Evolutionary conservation across 768 basidiomycete genomes (phyloP), one percentile per base, ranked within the genome.

Genomic region (Lyophyllum atratum): DNA sequence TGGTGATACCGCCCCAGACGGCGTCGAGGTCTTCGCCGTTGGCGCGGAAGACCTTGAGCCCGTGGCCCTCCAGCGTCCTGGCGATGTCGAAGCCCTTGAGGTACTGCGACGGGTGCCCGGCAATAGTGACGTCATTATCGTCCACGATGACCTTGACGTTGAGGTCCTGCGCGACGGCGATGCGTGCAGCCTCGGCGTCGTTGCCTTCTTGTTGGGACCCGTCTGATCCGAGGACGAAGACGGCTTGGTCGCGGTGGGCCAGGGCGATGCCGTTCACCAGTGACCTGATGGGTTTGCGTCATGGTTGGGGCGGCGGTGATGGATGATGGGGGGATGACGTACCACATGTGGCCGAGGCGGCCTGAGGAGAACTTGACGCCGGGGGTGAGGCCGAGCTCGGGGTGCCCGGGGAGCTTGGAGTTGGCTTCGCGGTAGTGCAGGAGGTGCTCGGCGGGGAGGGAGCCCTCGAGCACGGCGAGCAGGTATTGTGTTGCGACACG

Each of bases 311-410:
- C 2, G 11, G 39, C n/a, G 4, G 39, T 7, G 10, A 0, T 44
- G 14, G 14, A 9, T 40, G 34, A 6, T 37, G 25, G 34, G 17
- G 44, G 39, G 21, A 37, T 2, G 42, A 68, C 76, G 49, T 60
- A 80, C 92, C 92, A 95, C 82, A 93, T 85, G 72, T 95, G 93
- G 1, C 93, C 93, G 19, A 95, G 82, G 68, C 93, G 89, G n/a
- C 93, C 93, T 1, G 92, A 94, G 2, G 92, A 93, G 75, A 95
- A 95, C 72, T 93, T 92, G 73, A 95, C 84, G 26, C 93, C 93
- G n/a, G 93, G 93, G 0, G 93, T 94, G 57, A 94, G 78, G 22
- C 93, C 93, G 7, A 94, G 79, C 73, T 94, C 93, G 14, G 93
- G 93, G 66, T 95, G 93, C 14, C 92, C 93, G 2, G 93, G 93